These are phyloP conservation scores for Mediolabrus comicus DNA, from an alignment of 108 stramenopile species.

Conservation along the genomic window DNA sequence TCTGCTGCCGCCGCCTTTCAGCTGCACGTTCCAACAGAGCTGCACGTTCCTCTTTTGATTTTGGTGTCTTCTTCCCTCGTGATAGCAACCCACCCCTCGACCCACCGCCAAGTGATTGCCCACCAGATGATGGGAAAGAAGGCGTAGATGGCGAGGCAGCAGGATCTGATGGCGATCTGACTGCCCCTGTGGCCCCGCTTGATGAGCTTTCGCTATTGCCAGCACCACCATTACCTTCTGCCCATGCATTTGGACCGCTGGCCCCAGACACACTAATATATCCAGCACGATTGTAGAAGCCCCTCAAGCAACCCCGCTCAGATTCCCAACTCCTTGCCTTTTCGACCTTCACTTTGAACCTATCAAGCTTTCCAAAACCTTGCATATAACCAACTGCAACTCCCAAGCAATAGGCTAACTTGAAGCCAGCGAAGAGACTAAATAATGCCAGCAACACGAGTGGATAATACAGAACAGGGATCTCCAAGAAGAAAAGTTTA, in stretches of 20 bases:
- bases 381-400: constrained; percentile 79
- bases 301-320: constrained; percentile 38
- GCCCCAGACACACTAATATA: constrained; percentile 35
- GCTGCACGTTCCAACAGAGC: constrained; percentile 45
- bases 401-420: constrained; percentile 56
- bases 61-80: constrained; percentile 35
- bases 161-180: constrained; percentile 35
- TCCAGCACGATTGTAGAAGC: constrained; percentile 34
- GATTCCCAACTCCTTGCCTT: constrained; percentile 47
- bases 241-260: constrained; percentile 49
- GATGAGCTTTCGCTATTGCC: constrained; percentile 8
- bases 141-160: constrained; percentile 10
- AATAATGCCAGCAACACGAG: constrained; percentile 70
- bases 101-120: constrained; percentile 40
- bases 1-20: constrained; percentile 48
- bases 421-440: constrained; percentile 62
- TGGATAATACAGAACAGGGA: constrained; percentile 75
- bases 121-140: constrained; percentile 39
- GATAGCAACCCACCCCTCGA: constrained; percentile 32
- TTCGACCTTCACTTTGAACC: constrained; percentile 38
- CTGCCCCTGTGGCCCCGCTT: constrained; percentile 18
- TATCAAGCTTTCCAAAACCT: constrained; percentile 52
- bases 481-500: constrained; percentile 60
- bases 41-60: constrained; percentile 52
- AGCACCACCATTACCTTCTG: constrained; percentile 23